Base-by-base conservation (phyloP, 1,284 basidiomycete genomes). In the Tilletiaria anomala region DNA sequence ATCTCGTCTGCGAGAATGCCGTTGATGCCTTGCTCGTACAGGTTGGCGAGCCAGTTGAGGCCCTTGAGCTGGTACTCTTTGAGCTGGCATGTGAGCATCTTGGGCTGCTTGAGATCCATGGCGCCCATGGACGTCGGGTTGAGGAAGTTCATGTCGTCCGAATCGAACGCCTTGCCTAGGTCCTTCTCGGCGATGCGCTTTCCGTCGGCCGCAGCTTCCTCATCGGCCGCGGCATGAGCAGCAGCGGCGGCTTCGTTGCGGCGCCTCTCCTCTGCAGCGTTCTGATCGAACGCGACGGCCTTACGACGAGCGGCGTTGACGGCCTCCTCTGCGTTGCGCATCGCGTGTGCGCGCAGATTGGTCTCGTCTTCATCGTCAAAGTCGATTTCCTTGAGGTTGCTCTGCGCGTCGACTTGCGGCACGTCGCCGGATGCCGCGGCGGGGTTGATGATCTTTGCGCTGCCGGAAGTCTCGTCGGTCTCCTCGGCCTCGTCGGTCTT, bases 21-120 rank as follows among this genome's bases (percentile, higher is more conserved):
- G 32, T 65, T 65, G 55, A 97, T 97, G 40, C 93, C 93, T 68
- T 97, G 91, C 69, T 97, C 93, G 67, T 97, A 99, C 33, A 99
- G 71, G 18, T 91, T 96, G 22, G 82, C 93, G 17, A 99, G 75
- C 93, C 93, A 99, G 51, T 94, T 97, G 37, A 99, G 73, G 54
- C 93, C 93, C 68, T 97, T 97, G 52, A 97, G 71, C 69, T 99
- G 93, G 68, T 97, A 99, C 69, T 97, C 93, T 70, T 99, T 99
- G 43, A 99, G 73, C 55, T 88, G 83, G 12, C 88, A 87, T 75
- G 87, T 89, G 49, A 99, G 74, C 82, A 97, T 93, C 70, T 80
- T 82, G 16, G 93, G 93, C 67, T 99, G 93, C 22, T 78, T 77
- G 60, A 91, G 71, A 23, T 81, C 79, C 26, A 86, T 87, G 42